phyloP scores from a whole-genome alignment of 495 filamentous ascomycete species.

The Rostrohypoxylon terebratum region DNA sequence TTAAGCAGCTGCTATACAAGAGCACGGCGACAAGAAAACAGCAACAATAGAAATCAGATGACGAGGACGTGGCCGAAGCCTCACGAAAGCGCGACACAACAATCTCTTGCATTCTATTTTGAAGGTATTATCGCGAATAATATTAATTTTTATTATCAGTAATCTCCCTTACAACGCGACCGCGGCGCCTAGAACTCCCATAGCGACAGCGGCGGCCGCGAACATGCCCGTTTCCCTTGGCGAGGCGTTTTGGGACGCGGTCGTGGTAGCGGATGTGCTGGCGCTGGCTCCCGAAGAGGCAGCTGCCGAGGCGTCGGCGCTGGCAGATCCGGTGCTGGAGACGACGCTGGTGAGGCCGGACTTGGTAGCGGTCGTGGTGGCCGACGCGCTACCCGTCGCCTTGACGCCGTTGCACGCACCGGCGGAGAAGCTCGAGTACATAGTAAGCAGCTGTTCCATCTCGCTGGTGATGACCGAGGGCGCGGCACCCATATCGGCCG shows the following conservation, averaged over 20 bases:
- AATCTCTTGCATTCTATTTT: background rate
- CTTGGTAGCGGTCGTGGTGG: background rate
- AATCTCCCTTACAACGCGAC: conserved; percentile 23
- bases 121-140: conserved; percentile 4
- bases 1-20: too few relatives aligned
- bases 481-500: conserved; percentile 26
- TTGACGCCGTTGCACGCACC: conserved; percentile 16
- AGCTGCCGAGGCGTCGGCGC: background rate
- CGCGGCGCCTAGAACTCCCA: conserved; percentile 31
- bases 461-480: conserved; percentile 25
- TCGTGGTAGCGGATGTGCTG: background rate
- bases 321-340: background rate
- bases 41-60: background rate
- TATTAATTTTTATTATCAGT: background rate
- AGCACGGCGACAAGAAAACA: too few relatives aligned
- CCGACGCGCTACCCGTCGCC: background rate
- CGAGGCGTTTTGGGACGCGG: conserved; percentile 19
- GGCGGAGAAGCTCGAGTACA: conserved; percentile 40
- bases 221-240: conserved; percentile 34
- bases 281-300: background rate
- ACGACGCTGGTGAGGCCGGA: background rate
- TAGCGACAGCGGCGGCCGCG: conserved; percentile 28
- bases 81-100: background rate
- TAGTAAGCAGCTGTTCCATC: conserved; percentile 21
- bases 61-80: background rate